A percentile compares a stretch with the other conserved stretches of the same genome.
These are phyloP conservation scores for Rhizophagus clarus DNA, from an alignment of 192 early-diverging fungal genomes.

Conservation along the genomic window DNA sequence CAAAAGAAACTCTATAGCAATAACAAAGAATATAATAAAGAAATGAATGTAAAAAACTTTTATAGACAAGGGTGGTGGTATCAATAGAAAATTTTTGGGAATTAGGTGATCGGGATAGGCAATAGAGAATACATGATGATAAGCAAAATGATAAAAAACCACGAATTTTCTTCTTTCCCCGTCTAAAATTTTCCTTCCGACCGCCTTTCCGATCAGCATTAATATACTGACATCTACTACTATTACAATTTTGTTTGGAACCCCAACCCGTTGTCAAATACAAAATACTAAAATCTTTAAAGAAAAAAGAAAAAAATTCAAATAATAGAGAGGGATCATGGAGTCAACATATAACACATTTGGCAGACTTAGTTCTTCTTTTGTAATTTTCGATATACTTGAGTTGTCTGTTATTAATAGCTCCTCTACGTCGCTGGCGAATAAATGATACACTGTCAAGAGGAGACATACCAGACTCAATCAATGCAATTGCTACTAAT, in stretches of 20 bases:
- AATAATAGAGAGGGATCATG: background rate
- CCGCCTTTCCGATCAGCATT: background rate
- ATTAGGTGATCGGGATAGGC: background rate
- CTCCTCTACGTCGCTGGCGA: constrained; percentile 71
- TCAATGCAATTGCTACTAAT: constrained; percentile 79
- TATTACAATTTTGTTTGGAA: background rate
- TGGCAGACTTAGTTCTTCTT: constrained; percentile 30
- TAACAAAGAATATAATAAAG: background rate
- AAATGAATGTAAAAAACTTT: background rate
- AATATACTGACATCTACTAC: background rate
- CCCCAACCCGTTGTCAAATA: background rate
- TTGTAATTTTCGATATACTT: constrained; percentile 58
- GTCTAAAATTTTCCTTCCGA: background rate
- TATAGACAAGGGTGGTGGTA: background rate
- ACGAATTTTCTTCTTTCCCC: background rate
- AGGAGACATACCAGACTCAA: constrained; percentile 78
- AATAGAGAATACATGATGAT: background rate
- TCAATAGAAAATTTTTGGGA: background rate
- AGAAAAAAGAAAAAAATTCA: background rate
- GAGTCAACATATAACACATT: constrained; percentile 18
- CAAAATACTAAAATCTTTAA: background rate
- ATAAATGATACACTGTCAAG: constrained; percentile 76
- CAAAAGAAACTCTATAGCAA: background rate
- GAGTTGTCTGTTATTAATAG: constrained; percentile 81
- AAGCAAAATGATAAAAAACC: background rate